phyloP scores from a whole-genome alignment of 495 filamentous ascomycete genomes.

The Penicillium bialowiezense region DNA sequence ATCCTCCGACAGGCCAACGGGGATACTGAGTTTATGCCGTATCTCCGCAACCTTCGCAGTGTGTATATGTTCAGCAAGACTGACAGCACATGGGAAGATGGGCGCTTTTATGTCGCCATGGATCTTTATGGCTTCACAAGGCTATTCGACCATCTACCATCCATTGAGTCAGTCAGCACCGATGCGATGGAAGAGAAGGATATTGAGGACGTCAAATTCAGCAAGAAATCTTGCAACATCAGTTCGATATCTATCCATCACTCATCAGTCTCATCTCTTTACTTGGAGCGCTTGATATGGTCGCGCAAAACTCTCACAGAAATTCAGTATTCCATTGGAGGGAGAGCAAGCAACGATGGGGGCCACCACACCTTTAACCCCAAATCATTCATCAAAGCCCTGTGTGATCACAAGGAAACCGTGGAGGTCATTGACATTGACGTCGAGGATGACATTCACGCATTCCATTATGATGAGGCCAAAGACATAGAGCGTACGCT shows the following conservation, averaged over 20 bases:
- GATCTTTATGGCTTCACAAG: slow-evolving; percentile 10
- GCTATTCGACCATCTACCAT: slow-evolving; percentile 18
- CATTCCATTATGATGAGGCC: neutral
- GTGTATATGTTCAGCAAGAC: slow-evolving; percentile 17
- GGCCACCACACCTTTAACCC: slow-evolving; percentile 9
- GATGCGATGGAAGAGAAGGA: slow-evolving; percentile 14
- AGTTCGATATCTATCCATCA: slow-evolving; percentile 16
- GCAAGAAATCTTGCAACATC: slow-evolving; percentile 16
- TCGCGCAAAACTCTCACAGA: slow-evolving; percentile 18
- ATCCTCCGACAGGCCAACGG: slow-evolving; percentile 16
- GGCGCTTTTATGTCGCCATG: slow-evolving; percentile 12
- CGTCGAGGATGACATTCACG: slow-evolving; percentile 7
- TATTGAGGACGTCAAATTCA: neutral
- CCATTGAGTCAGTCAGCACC: slow-evolving; percentile 21
- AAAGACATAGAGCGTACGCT: neutral
- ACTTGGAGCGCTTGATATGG: slow-evolving; percentile 13
- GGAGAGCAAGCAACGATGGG: slow-evolving; percentile 8
- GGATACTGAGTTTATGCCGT: slow-evolving; percentile 3
- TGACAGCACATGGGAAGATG: slow-evolving; percentile 1
- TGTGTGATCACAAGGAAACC: slow-evolving; percentile 20
- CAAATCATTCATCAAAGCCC: slow-evolving; percentile 20
- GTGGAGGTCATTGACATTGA: slow-evolving; percentile 28
- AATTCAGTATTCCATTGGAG: slow-evolving; percentile 23
- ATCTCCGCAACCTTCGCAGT: slow-evolving; percentile 22
- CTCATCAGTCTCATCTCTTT: slow-evolving; percentile 9